Evolutionary conservation across 768 basidiomycete species (phyloP).

Genomic region (Tephrocybe sp.): DNA sequence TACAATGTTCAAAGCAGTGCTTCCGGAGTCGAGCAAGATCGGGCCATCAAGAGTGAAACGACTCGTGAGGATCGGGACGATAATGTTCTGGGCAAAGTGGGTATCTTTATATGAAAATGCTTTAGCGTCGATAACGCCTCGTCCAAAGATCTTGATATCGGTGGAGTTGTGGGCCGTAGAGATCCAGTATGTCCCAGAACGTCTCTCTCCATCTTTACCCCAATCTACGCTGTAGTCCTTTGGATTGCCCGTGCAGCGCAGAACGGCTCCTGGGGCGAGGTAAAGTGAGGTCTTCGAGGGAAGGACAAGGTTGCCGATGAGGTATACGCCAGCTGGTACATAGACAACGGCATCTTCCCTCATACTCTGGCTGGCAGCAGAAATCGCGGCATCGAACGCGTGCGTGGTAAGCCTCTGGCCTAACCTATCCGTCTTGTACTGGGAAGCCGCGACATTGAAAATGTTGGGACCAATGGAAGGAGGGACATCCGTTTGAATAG

Average conservation of each 20-base stretch:
- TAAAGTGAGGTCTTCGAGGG: slow-evolving; percentile 17
- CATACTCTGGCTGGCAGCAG: slow-evolving; percentile 5
- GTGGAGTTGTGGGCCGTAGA: slow-evolving; percentile 15
- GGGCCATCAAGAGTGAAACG: slow-evolving; percentile 14
- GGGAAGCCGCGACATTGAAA: slow-evolving; percentile 14
- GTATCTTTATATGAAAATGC: slow-evolving; percentile 7
- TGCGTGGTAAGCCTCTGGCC: slow-evolving; percentile 8
- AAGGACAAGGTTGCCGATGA: slow-evolving; percentile 17
- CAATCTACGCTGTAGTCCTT: slow-evolving; percentile 14
- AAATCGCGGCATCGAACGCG: slow-evolving; percentile 14
- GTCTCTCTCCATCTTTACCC: slow-evolving; percentile 10
- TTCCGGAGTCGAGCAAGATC: slow-evolving; percentile 15
- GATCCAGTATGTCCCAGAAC: slow-evolving; percentile 17
- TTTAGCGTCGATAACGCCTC: slow-evolving; percentile 17
- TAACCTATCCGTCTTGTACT: slow-evolving; percentile 14
- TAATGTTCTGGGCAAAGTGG: slow-evolving; percentile 7
- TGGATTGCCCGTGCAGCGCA: slow-evolving; percentile 13
- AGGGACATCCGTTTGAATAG: slow-evolving; percentile 9
- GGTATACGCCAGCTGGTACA: slow-evolving; percentile 15
- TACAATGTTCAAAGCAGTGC: slow-evolving; percentile 13
- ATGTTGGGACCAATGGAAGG: slow-evolving; percentile 10
- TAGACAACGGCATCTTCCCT: slow-evolving; percentile 12
- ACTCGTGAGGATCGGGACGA: slow-evolving; percentile 16
- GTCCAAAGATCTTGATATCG: slow-evolving; percentile 17
- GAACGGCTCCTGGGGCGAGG: slow-evolving; percentile 18